These are phyloP conservation scores for Cryptococcus maquisensis DNA, from an alignment of 1,284 basidiomycete species.

Conservation along the genomic window DNA sequence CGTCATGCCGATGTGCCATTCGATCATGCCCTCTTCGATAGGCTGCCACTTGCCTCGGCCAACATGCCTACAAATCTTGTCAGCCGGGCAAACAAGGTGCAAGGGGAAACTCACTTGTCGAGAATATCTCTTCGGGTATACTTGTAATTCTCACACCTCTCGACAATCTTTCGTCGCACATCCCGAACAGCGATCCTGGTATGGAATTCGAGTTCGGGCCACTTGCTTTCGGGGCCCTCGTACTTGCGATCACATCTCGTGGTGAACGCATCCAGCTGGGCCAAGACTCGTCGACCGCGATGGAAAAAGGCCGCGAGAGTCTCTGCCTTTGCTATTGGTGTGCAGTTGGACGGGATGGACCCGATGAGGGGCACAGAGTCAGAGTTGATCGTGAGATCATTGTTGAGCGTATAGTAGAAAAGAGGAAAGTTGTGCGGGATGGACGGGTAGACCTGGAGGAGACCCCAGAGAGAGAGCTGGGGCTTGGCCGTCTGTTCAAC, in stretches of 20 bases:
- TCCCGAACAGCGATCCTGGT: slow-evolving; percentile 41
- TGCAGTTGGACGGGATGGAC: slow-evolving; percentile 39
- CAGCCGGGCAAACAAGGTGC: not conserved
- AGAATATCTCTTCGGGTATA: slow-evolving; percentile 48
- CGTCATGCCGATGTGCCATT: slow-evolving; percentile 32
- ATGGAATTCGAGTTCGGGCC: slow-evolving; percentile 38
- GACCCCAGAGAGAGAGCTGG: slow-evolving; percentile 35
- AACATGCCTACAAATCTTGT: slow-evolving; percentile 16
- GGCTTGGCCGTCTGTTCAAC: slow-evolving; percentile 2
- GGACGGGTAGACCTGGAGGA: slow-evolving; percentile 35
- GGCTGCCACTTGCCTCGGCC: slow-evolving; percentile 45
- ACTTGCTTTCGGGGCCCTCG: slow-evolving; percentile 34
- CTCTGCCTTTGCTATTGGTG: slow-evolving; percentile 37
- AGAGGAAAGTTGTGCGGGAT: slow-evolving; percentile 41
- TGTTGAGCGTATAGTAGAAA: slow-evolving; percentile 46
- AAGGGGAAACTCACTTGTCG: slow-evolving; percentile 42
- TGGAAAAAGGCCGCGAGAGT: slow-evolving; percentile 38
- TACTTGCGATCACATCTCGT: slow-evolving; percentile 41
- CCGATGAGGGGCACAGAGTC: slow-evolving; percentile 46
- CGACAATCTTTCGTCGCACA: slow-evolving; percentile 47
- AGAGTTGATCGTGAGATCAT: slow-evolving; percentile 43
- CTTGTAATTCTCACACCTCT: slow-evolving; percentile 49
- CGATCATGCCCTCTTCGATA: slow-evolving; percentile 41
- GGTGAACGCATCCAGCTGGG: slow-evolving; percentile 46
- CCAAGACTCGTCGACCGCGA: slow-evolving; percentile 37